Evolutionary conservation across 495 filamentous ascomycete species (phyloP).

Genomic region (Tuber microsphaerosporum): DNA sequence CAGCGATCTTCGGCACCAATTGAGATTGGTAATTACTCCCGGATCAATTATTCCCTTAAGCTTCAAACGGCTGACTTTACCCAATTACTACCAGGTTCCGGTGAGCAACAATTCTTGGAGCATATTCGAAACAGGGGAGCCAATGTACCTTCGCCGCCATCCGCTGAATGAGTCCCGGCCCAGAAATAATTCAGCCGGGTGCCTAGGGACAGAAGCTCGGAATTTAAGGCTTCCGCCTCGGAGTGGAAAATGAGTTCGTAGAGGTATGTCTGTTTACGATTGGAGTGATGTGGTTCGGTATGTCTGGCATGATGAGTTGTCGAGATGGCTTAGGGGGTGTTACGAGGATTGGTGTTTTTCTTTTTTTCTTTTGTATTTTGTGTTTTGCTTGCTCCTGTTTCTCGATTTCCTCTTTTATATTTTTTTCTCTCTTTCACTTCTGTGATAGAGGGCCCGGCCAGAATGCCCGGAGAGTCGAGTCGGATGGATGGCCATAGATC

Average conservation of each 20-base stretch:
- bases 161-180: not conserved
- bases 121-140: slow-evolving; percentile 32
- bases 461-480: slow-evolving; percentile 8
- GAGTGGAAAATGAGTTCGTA: not conserved
- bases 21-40: slow-evolving; percentile 28
- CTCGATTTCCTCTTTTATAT: not conserved
- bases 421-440: slow-evolving; percentile 11
- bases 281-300: not conserved
- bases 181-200: not conserved
- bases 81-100: slow-evolving; percentile 16
- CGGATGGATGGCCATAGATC: not conserved
- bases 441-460: slow-evolving; percentile 14
- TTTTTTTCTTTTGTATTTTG: not conserved
- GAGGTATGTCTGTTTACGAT: not conserved
- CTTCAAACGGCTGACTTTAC: slow-evolving; percentile 13
- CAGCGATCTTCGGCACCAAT: slow-evolving; percentile 24
- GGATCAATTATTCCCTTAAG: not conserved
- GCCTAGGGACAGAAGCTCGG: not conserved
- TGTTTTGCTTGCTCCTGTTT: slow-evolving; percentile 1
- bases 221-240: not conserved
- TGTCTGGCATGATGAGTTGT: slow-evolving; percentile 2
- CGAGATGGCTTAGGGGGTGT: not conserved
- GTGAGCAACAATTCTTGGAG: slow-evolving; percentile 31
- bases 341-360: slow-evolving; percentile 16
- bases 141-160: slow-evolving; percentile 32